A percentile compares a stretch with the other conserved stretches of the same genome.
phyloP scores from a whole-genome alignment of 2,329 filamentous ascomycete species.

The Claviceps pazoutovae region DNA sequence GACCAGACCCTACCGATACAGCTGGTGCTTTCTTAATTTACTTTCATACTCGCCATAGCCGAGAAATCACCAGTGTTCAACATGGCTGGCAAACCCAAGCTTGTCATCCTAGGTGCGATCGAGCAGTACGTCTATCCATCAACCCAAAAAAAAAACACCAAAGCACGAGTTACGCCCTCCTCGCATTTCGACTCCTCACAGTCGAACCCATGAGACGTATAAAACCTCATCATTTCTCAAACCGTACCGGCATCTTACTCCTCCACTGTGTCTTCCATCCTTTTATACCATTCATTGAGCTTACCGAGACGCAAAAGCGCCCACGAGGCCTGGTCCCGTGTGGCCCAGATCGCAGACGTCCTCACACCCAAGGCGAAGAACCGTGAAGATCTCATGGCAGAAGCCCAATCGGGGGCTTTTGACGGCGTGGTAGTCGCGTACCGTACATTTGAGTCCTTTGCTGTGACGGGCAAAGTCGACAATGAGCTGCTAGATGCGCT shows the following conservation, averaged over 20 bases:
- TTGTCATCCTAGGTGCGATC: constrained; percentile 26
- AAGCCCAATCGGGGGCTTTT: constrained; percentile 51
- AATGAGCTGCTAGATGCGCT: constrained; percentile 49
- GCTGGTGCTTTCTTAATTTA: too few species aligned
- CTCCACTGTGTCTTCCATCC: too few species aligned
- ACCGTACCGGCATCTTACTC: too few species aligned
- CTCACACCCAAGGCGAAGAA: constrained; percentile 45
- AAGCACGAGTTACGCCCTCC: too few species aligned
- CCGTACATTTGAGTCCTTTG: constrained; percentile 53
- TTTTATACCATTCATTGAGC: too few species aligned
- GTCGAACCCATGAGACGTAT: too few species aligned
- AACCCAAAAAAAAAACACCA: too few species aligned
- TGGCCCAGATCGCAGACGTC: constrained; percentile 51
- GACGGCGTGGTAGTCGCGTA: constrained; percentile 52
- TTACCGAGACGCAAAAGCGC: constrained; percentile 32
- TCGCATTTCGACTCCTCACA: too few species aligned
- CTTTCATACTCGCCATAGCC: too few species aligned
- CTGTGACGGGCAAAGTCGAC: constrained; percentile 56
- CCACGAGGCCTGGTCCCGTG: constrained; percentile 46
- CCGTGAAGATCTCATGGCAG: constrained; percentile 53
- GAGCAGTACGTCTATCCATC: constrained; percentile 19
- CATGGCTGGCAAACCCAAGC: constrained; percentile 19
- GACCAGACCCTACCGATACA: too few species aligned
- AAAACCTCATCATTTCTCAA: too few species aligned
- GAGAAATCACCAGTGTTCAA: background rate